Conservation (phyloP, 2,329 filamentous ascomycete species). For the Dryadomyces quercus-mongolicae region DNA sequence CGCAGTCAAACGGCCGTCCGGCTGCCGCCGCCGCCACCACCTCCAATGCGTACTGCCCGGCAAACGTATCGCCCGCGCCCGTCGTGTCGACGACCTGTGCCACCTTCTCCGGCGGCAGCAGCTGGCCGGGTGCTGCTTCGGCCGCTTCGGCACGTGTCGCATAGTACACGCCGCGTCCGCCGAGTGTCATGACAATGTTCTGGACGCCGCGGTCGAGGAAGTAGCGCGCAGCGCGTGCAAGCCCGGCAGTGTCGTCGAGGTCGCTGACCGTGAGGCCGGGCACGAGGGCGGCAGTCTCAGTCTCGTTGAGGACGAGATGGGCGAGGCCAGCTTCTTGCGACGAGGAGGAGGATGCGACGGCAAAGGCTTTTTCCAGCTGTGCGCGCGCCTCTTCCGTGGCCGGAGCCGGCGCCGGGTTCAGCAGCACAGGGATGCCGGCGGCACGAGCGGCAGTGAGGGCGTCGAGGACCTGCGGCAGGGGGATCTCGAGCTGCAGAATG, state of each 20-base stretch:
- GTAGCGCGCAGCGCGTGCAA: constrained; percentile 27
- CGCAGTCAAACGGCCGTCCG: constrained; percentile 34
- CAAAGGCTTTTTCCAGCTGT: constrained; percentile 41
- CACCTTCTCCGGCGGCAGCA: constrained; percentile 49
- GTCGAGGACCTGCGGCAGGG: constrained; percentile 36
- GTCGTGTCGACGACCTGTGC: constrained; percentile 82
- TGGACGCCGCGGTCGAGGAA: constrained; percentile 55
- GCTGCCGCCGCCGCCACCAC: constrained; percentile 37
- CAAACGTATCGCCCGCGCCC: constrained; percentile 88
- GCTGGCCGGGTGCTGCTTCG: constrained; percentile 23
- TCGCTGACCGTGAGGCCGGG: constrained; percentile 25
- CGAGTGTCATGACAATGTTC: constrained; percentile 76
- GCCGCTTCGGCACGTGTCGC: constrained; percentile 28
- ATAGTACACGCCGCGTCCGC: constrained; percentile 65
- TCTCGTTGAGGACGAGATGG: constrained; percentile 65
- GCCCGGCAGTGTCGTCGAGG: constrained; percentile 21
- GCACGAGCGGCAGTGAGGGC: constrained; percentile 29
- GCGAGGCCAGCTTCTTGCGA: constrained; percentile 29
- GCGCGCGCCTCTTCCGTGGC: constrained; percentile 41
- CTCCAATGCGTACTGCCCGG: constrained; percentile 72
- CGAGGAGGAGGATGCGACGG: neutral
- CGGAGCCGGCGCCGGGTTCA: constrained; percentile 62
- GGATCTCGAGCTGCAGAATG: constrained; percentile 50
- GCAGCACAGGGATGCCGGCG: constrained; percentile 39
- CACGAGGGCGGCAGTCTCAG: constrained; percentile 54